Evolutionary conservation across 805 yeast species (phyloP), one percentile per base, ranked within the genome.

Genomic region (Candida odintsovae): DNA sequence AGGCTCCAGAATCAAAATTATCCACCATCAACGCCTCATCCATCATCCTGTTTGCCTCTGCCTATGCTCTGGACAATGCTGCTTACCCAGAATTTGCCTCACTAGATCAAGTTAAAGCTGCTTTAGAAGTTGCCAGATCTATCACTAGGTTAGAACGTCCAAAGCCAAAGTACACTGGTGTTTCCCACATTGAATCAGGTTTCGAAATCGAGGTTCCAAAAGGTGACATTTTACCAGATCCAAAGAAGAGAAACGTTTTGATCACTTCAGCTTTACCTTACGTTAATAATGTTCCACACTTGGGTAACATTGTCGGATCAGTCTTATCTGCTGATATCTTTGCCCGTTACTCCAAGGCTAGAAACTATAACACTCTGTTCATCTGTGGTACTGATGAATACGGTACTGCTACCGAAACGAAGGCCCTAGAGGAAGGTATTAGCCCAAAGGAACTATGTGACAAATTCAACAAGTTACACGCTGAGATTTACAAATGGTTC

Each of bases 331-430:
- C 99, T 29, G 99, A 94, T 70, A 87, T 92, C 52, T 94, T 78
- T 68, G 77, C 97, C 46, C 82, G 98, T 63, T 94, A 87, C 67
- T 80, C 86, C 64, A 90, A 90, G 67, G 82, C 84, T 58, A 82
- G 97, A 73, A 86, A 89, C 66, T 83, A 84, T 70, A 94, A 90
- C 65, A 75, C 96, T 19, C 71, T 94, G 53, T 94, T 72, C 61
- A 70, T 94, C 47, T 90, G 99, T 69, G 99, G 99, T 70, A 94
- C 99, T 35, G 99, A 94, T 65, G 99, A 94, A 70, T 94, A 94
- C 65, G 99, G 99, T 65, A 94, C 99, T 48, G 99, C 99, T 41
- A 94, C 99, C 15, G 99, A 94, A 68, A 94, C 99, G 25, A 94
- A 92, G 70, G 99, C 99, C 11, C 70, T 94, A 43, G 98, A 92